phyloP scores from a whole-genome alignment of 2,329 filamentous ascomycete genomes.

The Ophiostoma quercus region DNA sequence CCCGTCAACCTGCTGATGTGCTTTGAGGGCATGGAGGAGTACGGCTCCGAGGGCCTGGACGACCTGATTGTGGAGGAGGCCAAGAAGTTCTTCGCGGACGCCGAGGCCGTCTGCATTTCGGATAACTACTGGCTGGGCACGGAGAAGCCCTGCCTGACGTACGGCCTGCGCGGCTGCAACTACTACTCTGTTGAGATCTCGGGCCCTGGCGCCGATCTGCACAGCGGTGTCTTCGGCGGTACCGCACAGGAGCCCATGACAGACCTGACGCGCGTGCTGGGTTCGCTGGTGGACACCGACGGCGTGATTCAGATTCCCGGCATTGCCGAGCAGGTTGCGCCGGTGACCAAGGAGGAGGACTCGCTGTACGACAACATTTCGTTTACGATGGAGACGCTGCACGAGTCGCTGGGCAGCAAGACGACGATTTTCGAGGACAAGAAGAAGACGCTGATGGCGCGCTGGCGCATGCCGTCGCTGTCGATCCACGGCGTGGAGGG shows the following conservation, averaged over 20 bases:
- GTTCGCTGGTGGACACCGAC: conserved; percentile 76
- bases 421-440: conserved; percentile 85
- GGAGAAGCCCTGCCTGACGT: conserved; percentile 96
- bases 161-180: conserved; percentile 93
- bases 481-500: conserved; percentile 94
- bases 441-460: conserved; percentile 87
- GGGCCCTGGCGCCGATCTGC: conserved; percentile 86
- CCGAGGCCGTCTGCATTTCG: conserved; percentile 94
- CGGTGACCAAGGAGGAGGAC: conserved; percentile 80
- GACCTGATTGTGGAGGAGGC: conserved; percentile 89
- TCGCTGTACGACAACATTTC: conserved; percentile 82
- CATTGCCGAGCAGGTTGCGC: conserved; percentile 86
- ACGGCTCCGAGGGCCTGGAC: conserved; percentile 92
- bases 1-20: conserved; percentile 98
- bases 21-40: conserved; percentile 99
- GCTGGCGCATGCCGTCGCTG: conserved; percentile 91
- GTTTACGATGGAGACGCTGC: conserved; percentile 93
- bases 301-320: conserved; percentile 95
- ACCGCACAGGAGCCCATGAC: conserved; percentile 98
- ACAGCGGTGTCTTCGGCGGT: conserved; percentile 95
- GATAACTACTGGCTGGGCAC: conserved; percentile 99
- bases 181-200: conserved; percentile 93
- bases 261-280: conserved; percentile 78
- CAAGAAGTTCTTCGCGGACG: conserved; percentile 90
- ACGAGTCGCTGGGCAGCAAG: conserved; percentile 83